Evolutionary conservation across 192 early-diverging fungal species (phyloP).

Genomic region (Umbelopsis vinacea): DNA sequence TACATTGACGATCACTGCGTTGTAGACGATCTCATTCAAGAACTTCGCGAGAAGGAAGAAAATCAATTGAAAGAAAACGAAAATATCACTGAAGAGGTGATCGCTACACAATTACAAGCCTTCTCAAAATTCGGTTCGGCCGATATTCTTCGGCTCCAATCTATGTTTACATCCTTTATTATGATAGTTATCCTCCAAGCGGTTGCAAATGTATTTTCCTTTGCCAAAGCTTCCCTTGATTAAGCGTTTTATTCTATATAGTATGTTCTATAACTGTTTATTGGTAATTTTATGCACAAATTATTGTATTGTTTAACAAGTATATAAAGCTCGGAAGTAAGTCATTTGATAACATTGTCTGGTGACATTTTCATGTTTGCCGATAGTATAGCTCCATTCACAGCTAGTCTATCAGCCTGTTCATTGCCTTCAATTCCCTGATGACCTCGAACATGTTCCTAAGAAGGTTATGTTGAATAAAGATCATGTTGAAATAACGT

Average conservation of each 20-base stretch:
- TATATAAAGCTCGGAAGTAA: background rate
- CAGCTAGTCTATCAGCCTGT: slow-evolving; percentile 78
- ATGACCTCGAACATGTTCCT: slow-evolving; percentile 74
- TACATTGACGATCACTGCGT: slow-evolving; percentile 5
- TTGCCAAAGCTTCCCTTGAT: slow-evolving; percentile 1
- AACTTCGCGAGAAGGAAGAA: background rate
- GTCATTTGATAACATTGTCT: background rate
- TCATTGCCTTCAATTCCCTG: slow-evolving; percentile 77
- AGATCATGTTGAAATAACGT: background rate
- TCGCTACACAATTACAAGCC: background rate
- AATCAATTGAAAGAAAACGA: background rate
- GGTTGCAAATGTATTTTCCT: background rate
- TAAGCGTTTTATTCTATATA: background rate
- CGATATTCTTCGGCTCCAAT: background rate
- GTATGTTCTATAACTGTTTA: background rate
- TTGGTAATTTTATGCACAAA: background rate
- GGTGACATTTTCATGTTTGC: background rate
- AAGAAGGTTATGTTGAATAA: slow-evolving; percentile 25
- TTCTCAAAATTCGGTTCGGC: background rate
- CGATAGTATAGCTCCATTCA: slow-evolving; percentile 56
- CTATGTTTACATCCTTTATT: slow-evolving; percentile 4
- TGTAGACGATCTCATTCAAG: background rate
- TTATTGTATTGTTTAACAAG: background rate
- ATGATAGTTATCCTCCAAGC: slow-evolving; percentile 7
- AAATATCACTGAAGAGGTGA: background rate